These are phyloP conservation scores for Penstemon eatonii DNA, from an alignment of 257 asterid genomes.

Conservation along the genomic window DNA sequence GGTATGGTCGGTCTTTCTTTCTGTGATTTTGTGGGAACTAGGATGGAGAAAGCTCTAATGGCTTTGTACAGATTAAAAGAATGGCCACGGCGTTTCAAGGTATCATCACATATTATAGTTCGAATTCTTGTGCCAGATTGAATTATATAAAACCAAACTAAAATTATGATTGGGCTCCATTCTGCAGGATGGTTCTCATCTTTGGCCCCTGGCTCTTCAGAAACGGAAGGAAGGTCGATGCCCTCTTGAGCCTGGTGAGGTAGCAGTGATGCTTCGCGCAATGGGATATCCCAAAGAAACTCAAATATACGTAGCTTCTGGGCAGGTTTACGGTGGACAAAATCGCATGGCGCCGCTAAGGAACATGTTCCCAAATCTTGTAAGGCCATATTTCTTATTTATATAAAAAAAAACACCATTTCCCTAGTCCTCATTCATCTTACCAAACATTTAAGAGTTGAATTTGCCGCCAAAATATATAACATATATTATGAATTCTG, in stretches of 20 bases:
- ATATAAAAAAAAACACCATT: not conserved
- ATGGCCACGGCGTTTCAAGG: slow-evolving; percentile 99
- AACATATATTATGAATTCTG: too few species aligned
- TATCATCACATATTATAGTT: slow-evolving; percentile 27
- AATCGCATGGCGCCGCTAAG: slow-evolving; percentile 98
- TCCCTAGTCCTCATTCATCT: not conserved
- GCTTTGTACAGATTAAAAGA: slow-evolving; percentile 86
- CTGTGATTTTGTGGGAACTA: slow-evolving; percentile 96
- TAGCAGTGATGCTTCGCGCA: slow-evolving; percentile 96
- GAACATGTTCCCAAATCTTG: slow-evolving; percentile 98
- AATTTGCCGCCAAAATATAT: too few species aligned
- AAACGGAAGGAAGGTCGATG: slow-evolving; percentile 99
- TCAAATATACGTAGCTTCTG: slow-evolving; percentile 97
- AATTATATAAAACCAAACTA: not conserved
- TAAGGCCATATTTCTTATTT: slow-evolving; percentile 37
- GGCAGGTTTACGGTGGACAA: slow-evolving; percentile 99
- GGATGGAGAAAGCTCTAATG: slow-evolving; percentile 92
- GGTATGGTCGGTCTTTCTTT: slow-evolving; percentile 99
- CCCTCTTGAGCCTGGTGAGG: slow-evolving; percentile 99
- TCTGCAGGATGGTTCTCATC: slow-evolving; percentile 96
- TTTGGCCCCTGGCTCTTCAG: slow-evolving; percentile 95
- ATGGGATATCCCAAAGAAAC: slow-evolving; percentile 99
- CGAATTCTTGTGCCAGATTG: not conserved
- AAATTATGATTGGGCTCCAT: slow-evolving; percentile 23
- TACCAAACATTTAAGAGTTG: not conserved